These are phyloP conservation scores for Carex pumila DNA, from an alignment of 176 grass and related monocot species.

Conservation along the genomic window DNA sequence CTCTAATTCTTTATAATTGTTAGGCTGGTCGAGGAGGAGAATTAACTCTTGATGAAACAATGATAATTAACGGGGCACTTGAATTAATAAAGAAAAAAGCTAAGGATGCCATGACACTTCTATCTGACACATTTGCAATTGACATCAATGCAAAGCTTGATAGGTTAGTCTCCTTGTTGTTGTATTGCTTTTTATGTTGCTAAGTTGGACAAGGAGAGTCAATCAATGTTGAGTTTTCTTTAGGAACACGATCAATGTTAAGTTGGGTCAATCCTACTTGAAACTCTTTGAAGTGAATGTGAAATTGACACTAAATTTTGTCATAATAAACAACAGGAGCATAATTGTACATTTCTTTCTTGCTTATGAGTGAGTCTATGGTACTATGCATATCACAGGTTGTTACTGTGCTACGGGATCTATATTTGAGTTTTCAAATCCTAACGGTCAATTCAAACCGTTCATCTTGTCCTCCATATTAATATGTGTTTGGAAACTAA, in stretches of 20 bases:
- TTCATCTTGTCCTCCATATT: too few species aligned
- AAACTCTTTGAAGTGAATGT: too few species aligned
- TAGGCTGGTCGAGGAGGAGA: conserved; percentile 88
- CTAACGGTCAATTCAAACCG: too few species aligned
- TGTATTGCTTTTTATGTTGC: neutral
- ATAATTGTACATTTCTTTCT: neutral
- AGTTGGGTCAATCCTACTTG: neutral
- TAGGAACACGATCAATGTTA: too few species aligned
- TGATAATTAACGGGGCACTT: conserved; percentile 81
- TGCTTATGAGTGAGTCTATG: too few species aligned
- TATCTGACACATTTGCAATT: conserved; percentile 67
- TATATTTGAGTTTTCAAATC: too few species aligned
- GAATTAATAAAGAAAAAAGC: conserved; percentile 78
- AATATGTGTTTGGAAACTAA: too few species aligned
- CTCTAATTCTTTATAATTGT: neutral
- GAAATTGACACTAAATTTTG: neutral
- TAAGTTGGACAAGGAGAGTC: neutral
- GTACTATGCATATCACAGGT: too few species aligned
- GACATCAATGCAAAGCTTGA: conserved; percentile 79
- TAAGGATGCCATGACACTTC: conserved; percentile 65
- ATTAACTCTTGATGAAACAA: conserved; percentile 84
- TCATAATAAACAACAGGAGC: neutral
- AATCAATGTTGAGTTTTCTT: neutral
- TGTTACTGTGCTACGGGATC: too few species aligned
- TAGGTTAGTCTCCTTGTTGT: conserved; percentile 29